Base-by-base conservation (phyloP, 2,329 filamentous ascomycete species). In the Aspergillus transmontanensis region DNA sequence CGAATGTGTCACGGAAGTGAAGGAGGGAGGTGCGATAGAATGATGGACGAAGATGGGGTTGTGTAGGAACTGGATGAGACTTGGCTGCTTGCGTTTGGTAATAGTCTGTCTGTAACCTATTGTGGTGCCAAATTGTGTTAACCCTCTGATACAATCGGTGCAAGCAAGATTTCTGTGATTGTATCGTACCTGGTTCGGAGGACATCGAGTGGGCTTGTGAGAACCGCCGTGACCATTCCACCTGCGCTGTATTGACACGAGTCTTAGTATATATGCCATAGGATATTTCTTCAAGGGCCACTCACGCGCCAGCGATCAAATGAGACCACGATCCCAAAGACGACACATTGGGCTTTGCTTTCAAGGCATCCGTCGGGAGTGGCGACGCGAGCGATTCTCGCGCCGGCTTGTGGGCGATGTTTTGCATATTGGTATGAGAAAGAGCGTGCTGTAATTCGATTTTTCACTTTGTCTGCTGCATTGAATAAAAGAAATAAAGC, bases 131-230 rank as follows among this genome's bases (percentile, higher is more conserved):
- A 43, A 23, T 10, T 32, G 11, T 14, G 19, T 51, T 51, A 51
- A 21, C n/a, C 4, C n/a, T 34, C 28, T 6, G 48, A 10, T 28
- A 32, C 28, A 51, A 11, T 12, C 5, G n/a, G 28, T 11, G n/a
- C 9, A n/a, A n/a, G n/a, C 2, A 10, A 19, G 48, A 30, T 23
- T 54, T 26, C n/a, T 11, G n/a, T 16, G 28, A 50, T 50, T 51
- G 9, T 30, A 41, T 34, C 34, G 34, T 57, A 64, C 78, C 96
- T 96, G 48, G 94, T 98, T 83, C 97, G 97, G 78, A 97, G 96
- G 63, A 98, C 94, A 81, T 98, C 94, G 69, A 98, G 88, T 41
- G 94, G 94, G 76, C 94, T 97, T 58, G 94, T 97, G 64, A 96
- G 90, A 58, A 97, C 85, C 59, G 94, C 94, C 12, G 93, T 96